phyloP scores from a whole-genome alignment of 2,329 filamentous ascomycete genomes.

The Colletotrichum agaves region DNA sequence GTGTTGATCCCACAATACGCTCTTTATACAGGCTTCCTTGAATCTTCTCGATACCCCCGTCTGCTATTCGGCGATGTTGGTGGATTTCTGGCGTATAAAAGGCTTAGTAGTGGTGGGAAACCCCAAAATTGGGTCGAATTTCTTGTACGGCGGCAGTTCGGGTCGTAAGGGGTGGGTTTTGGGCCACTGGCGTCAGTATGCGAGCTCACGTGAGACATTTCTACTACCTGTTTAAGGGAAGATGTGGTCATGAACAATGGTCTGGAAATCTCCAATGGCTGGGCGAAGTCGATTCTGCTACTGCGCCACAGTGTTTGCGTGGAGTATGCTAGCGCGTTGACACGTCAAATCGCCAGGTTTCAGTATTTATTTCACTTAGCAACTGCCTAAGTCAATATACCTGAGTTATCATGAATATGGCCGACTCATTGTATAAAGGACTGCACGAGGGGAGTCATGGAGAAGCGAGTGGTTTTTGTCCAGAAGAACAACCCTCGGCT shows the following conservation, averaged over 20 bases:
- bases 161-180: neutral
- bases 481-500: neutral
- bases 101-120: constrained; percentile 10
- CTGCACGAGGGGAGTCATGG: neutral
- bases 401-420: neutral
- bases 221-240: neutral
- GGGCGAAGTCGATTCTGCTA: neutral
- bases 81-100: constrained; percentile 33
- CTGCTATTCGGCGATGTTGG: constrained; percentile 31
- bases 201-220: constrained; percentile 12
- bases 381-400: neutral
- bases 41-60: constrained; percentile 35
- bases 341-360: neutral
- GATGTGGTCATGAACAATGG: neutral
- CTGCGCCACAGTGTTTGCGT: neutral
- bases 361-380: neutral
- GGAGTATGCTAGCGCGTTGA: neutral
- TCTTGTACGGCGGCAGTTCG: constrained; percentile 26
- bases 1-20: constrained; percentile 2
- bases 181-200: neutral
- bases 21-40: constrained; percentile 1
- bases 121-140: neutral
- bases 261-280: neutral
- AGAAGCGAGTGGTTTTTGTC: neutral
- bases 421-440: neutral